phyloP scores from a whole-genome alignment of 1,284 basidiomycete genomes.

The Puccinia horiana region DNA sequence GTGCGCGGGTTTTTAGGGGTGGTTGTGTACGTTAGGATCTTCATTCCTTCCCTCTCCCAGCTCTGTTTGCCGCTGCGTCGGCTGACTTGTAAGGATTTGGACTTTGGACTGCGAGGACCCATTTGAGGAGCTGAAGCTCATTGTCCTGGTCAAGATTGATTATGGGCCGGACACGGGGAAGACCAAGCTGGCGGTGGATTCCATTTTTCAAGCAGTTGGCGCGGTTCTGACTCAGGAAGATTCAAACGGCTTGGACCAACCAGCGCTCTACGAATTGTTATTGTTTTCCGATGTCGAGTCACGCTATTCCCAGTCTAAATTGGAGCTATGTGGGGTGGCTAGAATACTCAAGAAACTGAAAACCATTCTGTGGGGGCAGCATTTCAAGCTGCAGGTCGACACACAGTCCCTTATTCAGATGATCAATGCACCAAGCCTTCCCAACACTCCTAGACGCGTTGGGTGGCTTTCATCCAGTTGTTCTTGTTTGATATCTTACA shows the following conservation, averaged over 20 bases:
- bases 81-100: background rate
- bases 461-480: conserved; percentile 13
- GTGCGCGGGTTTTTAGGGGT: background rate
- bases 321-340: background rate
- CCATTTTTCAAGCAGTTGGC: background rate
- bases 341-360: background rate
- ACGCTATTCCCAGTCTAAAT: background rate
- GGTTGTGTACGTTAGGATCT: conserved; percentile 10
- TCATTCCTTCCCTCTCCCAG: background rate
- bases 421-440: background rate
- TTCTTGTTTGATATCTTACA: conserved; percentile 6
- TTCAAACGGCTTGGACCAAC: background rate
- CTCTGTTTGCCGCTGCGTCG: background rate
- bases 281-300: background rate
- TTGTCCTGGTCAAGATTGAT: background rate
- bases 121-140: background rate
- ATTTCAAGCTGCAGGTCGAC: background rate
- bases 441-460: conserved; percentile 12
- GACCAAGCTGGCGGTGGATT: background rate
- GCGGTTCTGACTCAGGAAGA: background rate
- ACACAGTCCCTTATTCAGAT: background rate
- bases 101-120: background rate
- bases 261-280: background rate
- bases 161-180: background rate
- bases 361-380: background rate